These are phyloP conservation scores for Fusarium avenaceum DNA, from an alignment of 2,329 filamentous ascomycete species.

Conservation along the genomic window DNA sequence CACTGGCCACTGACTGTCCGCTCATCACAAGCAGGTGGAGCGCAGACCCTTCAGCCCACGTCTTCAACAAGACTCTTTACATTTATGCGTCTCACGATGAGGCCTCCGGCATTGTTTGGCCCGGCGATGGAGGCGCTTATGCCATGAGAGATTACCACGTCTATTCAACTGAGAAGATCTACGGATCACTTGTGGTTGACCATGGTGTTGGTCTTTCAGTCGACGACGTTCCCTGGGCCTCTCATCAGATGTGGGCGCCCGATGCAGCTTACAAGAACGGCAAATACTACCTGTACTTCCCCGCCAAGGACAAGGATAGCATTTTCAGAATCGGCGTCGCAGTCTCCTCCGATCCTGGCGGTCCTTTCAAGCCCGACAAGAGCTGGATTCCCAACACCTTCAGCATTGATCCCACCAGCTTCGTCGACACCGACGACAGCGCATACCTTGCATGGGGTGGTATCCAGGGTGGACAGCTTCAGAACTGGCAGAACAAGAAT, in stretches of 20 bases:
- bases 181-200: slow-evolving; percentile 7
- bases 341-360: slow-evolving; percentile 12
- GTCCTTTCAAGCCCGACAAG: slow-evolving; percentile 25
- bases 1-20: slow-evolving; percentile 8
- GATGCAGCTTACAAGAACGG: slow-evolving; percentile 27
- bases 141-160: slow-evolving; percentile 28
- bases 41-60: slow-evolving; percentile 27
- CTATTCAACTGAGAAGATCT: slow-evolving; percentile 26
- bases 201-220: slow-evolving; percentile 17
- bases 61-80: slow-evolving; percentile 15
- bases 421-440: not conserved
- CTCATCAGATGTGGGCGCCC: slow-evolving; percentile 27
- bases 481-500: slow-evolving; percentile 23
- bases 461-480: slow-evolving; percentile 22
- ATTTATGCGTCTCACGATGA: slow-evolving; percentile 28
- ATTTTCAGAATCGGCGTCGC: slow-evolving; percentile 31
- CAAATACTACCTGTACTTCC: slow-evolving; percentile 35
- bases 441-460: slow-evolving; percentile 16
- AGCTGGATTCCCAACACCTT: slow-evolving; percentile 27
- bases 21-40: slow-evolving; percentile 22
- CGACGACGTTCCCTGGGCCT: slow-evolving; percentile 17
- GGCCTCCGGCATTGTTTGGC: not conserved
- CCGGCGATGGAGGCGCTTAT: slow-evolving; percentile 3
- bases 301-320: slow-evolving; percentile 23
- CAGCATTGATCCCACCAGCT: slow-evolving; percentile 25